A percentile compares a stretch with the other conserved stretches of the same genome.
These are phyloP conservation scores for Colletotrichum orbiculare DNA, from an alignment of 2,329 filamentous ascomycete genomes.

Conservation along the genomic window DNA sequence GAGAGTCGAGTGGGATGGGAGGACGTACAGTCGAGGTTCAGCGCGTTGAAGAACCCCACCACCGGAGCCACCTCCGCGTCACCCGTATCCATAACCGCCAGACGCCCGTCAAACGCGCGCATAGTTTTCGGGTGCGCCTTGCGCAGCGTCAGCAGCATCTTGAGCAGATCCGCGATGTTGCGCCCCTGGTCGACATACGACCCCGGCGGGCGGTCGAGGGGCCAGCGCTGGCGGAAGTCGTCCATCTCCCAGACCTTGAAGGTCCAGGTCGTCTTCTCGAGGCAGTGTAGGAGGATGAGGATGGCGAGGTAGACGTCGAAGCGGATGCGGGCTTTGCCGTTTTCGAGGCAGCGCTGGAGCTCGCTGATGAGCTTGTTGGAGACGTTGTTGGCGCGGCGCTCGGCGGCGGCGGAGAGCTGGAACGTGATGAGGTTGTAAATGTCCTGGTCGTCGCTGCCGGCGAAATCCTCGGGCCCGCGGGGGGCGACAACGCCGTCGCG, in stretches of 20 bases:
- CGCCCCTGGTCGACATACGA: constrained; percentile 70
- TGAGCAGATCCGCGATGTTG: constrained; percentile 66
- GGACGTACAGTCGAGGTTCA: constrained; percentile 68
- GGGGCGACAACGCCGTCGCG: constrained; percentile 54
- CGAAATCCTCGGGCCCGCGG: constrained; percentile 60
- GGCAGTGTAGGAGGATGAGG: constrained; percentile 71
- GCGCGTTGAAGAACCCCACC: constrained; percentile 63
- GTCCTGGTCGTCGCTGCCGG: constrained; percentile 62
- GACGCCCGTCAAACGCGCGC: constrained; percentile 58
- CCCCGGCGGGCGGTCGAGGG: constrained; percentile 66
- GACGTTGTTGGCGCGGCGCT: constrained; percentile 70
- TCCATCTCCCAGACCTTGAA: constrained; percentile 76
- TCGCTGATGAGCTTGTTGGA: constrained; percentile 68
- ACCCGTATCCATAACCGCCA: constrained; percentile 57
- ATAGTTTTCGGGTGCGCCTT: constrained; percentile 67
- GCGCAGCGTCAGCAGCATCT: constrained; percentile 71
- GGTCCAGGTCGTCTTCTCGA: constrained; percentile 76
- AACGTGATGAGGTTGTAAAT: constrained; percentile 71
- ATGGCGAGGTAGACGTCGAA: constrained; percentile 72
- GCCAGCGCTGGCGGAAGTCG: constrained; percentile 69
- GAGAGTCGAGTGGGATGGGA: not conserved
- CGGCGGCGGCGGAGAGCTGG: constrained; percentile 73
- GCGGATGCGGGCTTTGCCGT: constrained; percentile 68
- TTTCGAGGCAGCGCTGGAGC: constrained; percentile 70
- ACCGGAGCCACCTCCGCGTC: constrained; percentile 52